Conservation (phyloP, 148 eudicot species). For the Rhododendron kiyosumense region DNA sequence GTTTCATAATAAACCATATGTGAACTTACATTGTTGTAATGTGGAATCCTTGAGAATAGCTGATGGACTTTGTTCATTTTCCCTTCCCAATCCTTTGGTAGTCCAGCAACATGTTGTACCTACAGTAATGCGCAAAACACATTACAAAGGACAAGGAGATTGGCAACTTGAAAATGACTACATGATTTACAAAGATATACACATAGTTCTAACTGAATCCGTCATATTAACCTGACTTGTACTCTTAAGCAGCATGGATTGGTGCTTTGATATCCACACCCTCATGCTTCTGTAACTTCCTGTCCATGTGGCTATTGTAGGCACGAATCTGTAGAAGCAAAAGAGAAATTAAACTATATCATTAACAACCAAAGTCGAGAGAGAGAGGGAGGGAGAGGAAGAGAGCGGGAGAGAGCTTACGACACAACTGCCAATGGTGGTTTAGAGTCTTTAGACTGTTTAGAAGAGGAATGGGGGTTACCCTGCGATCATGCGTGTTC, state of each 20-base stretch:
- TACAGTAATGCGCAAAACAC: conserved; percentile 2
- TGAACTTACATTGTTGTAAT: conserved; percentile 59
- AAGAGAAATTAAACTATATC: background rate
- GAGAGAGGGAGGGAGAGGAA: background rate
- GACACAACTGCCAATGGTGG: conserved; percentile 56
- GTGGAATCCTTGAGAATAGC: conserved; percentile 64
- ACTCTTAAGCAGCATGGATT: conserved; percentile 57
- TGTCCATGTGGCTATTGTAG: conserved; percentile 85
- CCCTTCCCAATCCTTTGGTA: conserved; percentile 61
- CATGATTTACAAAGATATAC: background rate
- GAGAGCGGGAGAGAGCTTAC: conserved; percentile 36
- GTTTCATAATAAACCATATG: background rate
- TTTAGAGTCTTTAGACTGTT: conserved; percentile 45
- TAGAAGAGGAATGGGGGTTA: conserved; percentile 24
- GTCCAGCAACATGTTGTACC: conserved; percentile 52
- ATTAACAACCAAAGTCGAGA: background rate
- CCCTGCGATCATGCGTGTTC: conserved; percentile 38
- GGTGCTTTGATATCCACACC: conserved; percentile 80
- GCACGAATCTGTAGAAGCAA: conserved; percentile 44
- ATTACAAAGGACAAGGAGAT: background rate
- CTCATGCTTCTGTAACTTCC: conserved; percentile 83
- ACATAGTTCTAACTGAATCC: background rate
- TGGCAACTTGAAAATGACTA: background rate
- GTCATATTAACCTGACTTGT: conserved; percentile 44
- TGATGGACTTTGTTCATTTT: conserved; percentile 54